These are phyloP conservation scores for Euphorbia neoarborescens DNA, from an alignment of 441 rosid species.

Conservation along the genomic window DNA sequence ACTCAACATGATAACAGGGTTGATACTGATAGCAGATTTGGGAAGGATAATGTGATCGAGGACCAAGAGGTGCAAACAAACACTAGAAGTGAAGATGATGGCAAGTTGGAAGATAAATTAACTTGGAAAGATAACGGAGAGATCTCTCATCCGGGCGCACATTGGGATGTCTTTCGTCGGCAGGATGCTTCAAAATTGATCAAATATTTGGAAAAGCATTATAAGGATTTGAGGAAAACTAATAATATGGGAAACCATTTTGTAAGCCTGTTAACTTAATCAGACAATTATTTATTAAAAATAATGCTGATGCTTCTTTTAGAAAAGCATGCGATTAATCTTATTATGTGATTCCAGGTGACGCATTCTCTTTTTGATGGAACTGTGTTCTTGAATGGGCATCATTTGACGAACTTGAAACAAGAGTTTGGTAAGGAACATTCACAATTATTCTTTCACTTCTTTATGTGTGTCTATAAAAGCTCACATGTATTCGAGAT, in stretches of 20 bases:
- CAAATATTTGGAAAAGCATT: conserved; percentile 40
- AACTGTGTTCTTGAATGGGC: conserved; percentile 44
- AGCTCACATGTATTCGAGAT: not conserved
- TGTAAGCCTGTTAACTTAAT: conserved; percentile 36
- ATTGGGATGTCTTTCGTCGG: conserved; percentile 77
- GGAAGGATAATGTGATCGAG: conserved; percentile 17
- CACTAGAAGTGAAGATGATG: conserved; percentile 4
- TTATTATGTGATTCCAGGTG: conserved; percentile 42
- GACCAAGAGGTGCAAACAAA: conserved; percentile 12
- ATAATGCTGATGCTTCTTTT: not conserved
- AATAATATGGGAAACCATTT: conserved; percentile 28
- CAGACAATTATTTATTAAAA: not conserved
- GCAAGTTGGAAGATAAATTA: conserved; percentile 17
- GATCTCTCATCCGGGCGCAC: conserved; percentile 38
- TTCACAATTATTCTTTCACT: not conserved
- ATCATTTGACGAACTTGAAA: conserved; percentile 57
- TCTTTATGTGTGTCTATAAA: not conserved
- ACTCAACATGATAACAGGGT: conserved; percentile 30
- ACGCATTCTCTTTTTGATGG: conserved; percentile 53
- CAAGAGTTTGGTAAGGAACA: conserved; percentile 64
- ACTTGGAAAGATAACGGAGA: conserved; percentile 22
- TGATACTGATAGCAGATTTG: conserved; percentile 22
- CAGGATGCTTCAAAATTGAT: conserved; percentile 68
- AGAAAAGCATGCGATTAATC: conserved; percentile 20
- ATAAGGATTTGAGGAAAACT: conserved; percentile 38